These are phyloP conservation scores for Alternaria incomplexa DNA, from an alignment of 2,329 filamentous ascomycete genomes.

Conservation along the genomic window DNA sequence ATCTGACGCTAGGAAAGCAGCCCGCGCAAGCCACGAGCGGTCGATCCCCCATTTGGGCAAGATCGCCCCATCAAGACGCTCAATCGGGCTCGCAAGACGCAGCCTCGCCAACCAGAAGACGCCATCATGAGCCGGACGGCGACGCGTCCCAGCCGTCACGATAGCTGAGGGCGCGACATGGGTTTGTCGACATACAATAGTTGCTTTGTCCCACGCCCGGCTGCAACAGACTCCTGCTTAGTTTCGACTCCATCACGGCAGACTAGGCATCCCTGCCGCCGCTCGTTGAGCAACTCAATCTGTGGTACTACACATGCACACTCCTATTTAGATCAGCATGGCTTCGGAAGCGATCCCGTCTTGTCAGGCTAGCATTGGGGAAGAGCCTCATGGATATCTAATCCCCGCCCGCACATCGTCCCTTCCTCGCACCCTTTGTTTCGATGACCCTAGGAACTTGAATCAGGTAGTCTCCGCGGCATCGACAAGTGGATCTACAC, in stretches of 20 bases:
- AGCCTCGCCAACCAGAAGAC: conserved; percentile 35
- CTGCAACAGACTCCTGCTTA: conserved; percentile 7
- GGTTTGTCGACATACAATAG: conserved; percentile 2
- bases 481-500: neutral
- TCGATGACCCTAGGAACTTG: neutral
- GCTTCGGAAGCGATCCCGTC: conserved; percentile 17
- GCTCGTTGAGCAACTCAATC: conserved; percentile 16
- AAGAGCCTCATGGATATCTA: conserved; percentile 21
- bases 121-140: conserved; percentile 28
- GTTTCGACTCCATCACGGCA: conserved; percentile 14
- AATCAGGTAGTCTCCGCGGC: conserved; percentile 3
- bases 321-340: conserved; percentile 30
- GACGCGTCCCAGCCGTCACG: conserved; percentile 18
- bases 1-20: conserved; percentile 21
- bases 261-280: conserved; percentile 25
- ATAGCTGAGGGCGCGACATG: conserved; percentile 28
- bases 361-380: conserved; percentile 18
- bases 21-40: conserved; percentile 31
- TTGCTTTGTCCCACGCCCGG: conserved; percentile 26
- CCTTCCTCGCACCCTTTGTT: neutral
- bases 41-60: conserved; percentile 12
- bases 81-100: conserved; percentile 18
- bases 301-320: conserved; percentile 17
- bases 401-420: conserved; percentile 27
- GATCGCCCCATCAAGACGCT: conserved; percentile 24